Base-by-base conservation (phyloP, 306 rosid genomes). In the Lathyrus tuberosus region DNA sequence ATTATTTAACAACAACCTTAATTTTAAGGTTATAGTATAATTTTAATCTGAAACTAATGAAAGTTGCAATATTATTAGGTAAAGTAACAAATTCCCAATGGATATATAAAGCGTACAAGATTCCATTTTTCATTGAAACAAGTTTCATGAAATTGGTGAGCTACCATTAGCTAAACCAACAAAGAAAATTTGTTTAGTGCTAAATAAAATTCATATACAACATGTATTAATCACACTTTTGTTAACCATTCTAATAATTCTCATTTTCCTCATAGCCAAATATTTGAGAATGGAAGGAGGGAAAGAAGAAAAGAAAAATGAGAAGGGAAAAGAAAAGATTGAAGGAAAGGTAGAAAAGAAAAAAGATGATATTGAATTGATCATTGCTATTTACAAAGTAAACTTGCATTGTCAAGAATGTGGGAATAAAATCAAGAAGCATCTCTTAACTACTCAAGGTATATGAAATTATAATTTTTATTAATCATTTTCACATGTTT, bases 371-470 rank as follows among this genome's bases (percentile, higher is more conserved):
- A 58, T 14, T 43, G 83, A 81, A 74, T 79, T 76, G 14, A 89
- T 92, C 79, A 86, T 73, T 51, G 98, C 92, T 48, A 85, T 92
- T 77, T 92, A 86, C 92, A 89, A 69, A 72, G 56, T 87, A 16
- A 86, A 84, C 37, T 77, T 92, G 13, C 98, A 92, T 71, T 92
- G 98, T 77, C 65, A 28, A 20, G 80, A 92, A 83, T 92, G 98
- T 63, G 96, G 88, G 6, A 78, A 73, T 44, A 85, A 89, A 14
- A 88, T 92, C 80, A 86, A 82, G 83, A 88, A 76, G 68, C 96
- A 88, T 71, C 96, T 92, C 49, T 38, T 80, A 28, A 44, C 74
- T 43, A 85, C 85, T 18, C 78, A 71, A 86, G 98, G 98, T 89
- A 73, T 35, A 33, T 14, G 2, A 57, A 6, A 16, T 24, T 46